phyloP scores from a whole-genome alignment of 192 early-diverging fungal genomes.

The Coemansia sp. region DNA sequence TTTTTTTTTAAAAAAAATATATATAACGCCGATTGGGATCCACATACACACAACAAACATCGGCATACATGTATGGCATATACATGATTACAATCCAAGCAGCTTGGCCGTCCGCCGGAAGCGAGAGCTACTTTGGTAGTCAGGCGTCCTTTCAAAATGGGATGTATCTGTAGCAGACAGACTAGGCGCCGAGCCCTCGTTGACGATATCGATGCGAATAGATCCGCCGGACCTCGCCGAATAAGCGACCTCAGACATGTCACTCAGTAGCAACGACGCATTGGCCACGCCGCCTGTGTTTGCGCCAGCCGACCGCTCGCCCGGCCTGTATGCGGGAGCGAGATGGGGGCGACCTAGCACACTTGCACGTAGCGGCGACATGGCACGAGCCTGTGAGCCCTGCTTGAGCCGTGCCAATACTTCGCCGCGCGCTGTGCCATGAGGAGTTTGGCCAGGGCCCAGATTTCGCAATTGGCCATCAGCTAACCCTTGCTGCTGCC shows the following conservation, averaged over 20 bases:
- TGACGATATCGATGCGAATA: slow-evolving; percentile 39
- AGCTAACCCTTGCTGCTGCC: neutral
- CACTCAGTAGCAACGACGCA: slow-evolving; percentile 15
- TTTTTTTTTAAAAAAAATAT: slow-evolving; percentile 3
- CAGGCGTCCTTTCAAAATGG: neutral
- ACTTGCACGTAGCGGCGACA: slow-evolving; percentile 25
- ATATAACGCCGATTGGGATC: no score
- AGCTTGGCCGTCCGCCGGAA: slow-evolving; percentile 48
- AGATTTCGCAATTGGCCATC: neutral
- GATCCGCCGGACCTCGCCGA: slow-evolving; percentile 30
- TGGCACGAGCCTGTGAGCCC: slow-evolving; percentile 35
- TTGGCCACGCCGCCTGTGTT: neutral
- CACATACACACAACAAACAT: neutral
- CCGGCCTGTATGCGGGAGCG: neutral
- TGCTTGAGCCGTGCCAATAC: slow-evolving; percentile 29
- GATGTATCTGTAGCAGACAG: slow-evolving; percentile 1
- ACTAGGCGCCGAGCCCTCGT: slow-evolving; percentile 17
- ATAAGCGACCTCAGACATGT: slow-evolving; percentile 31
- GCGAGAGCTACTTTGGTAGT: slow-evolving; percentile 20
- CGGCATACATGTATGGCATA: neutral
- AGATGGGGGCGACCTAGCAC: slow-evolving; percentile 26
- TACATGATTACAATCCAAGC: slow-evolving; percentile 14
- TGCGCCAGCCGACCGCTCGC: neutral
- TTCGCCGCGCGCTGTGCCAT: slow-evolving; percentile 3
- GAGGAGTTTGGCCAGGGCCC: neutral